Evolutionary conservation across 768 basidiomycete genomes (phyloP), one percentile per base, ranked within the genome.

Genomic region (Tephrocybe sp.): DNA sequence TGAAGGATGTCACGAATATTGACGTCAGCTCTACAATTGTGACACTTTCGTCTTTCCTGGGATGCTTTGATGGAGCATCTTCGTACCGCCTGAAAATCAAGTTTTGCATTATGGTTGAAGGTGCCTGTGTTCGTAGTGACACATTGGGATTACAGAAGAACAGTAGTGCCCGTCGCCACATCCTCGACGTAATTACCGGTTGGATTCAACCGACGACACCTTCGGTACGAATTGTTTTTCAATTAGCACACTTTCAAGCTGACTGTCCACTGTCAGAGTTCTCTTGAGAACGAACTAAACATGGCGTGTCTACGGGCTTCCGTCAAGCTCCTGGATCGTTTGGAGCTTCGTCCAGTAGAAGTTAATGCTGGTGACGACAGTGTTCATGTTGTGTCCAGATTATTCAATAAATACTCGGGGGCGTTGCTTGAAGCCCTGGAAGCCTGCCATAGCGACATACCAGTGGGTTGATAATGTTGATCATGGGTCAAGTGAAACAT

Each of bases 321-420:
- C 11, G 88, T 92, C 9, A 86, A 81, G 50, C 72, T 94, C 11
- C 70, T 92, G 33, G 89, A 95, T 58, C 81, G 85, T 14, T 69
- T 96, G 8, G 80, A 86, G 45, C 73, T 97, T 18, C 75, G 79
- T 46, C 73, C 80, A 4, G 68, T 79, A 2, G 88, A 79, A 48
- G 62, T 77, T 0, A 73, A 78, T 33, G 74, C 80, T 28, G 78
- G 80, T 14, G 82, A 89, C 53, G 88, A 89, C 53, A 71, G 78
- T 21, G 74, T 77, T 0, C 87, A 90, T 62, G 81, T 83, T 9
- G 80, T 89, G 15, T 86, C 90, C 1, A 75, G 93, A 21, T 66
- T 92, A 23, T 95, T 95, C 71, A 85, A 85, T 60, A 84, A 84
- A 47, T 92, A 93, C 60, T 83, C 86, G 24, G 75, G 73, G 12